Evolutionary conservation across 1,139 yeast genomes (phyloP), one percentile per base, ranked within the genome.

Genomic region (Candida buenavistaensis): DNA sequence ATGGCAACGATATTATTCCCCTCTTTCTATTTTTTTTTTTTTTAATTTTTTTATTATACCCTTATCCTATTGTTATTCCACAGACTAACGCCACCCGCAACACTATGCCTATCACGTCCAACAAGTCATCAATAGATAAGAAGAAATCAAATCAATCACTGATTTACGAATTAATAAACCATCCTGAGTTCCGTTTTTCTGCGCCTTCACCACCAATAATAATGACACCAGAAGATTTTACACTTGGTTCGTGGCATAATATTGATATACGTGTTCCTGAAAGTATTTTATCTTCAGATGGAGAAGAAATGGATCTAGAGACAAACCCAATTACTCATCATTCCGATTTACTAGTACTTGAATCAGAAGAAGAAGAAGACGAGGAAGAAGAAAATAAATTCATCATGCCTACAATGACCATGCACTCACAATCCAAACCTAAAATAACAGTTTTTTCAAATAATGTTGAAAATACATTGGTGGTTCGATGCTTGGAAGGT

Each of bases 241-340:
- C 24, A 6, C 13, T 22, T 22, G 24, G 24, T 22, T 22, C 24
- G 11, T 22, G 24, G 24, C 24, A 22, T 22, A 22, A 22, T n/a
- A 22, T 22, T n/a, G 24, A 22, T n/a, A 10, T 22, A n/a, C 24
- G 24, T 22, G 24, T 22, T 22, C 24, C 24, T 22, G 24, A 22
- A 22, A 22, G 24, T n/a, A 22, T 22, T n/a, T 22, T 22, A 22
- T 22, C 24, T 22, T 22, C 24, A 6, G 24, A 22, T 10, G 24
- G 24, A n/a, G 24, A 22, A 22, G 24, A 22, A n/a, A n/a, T 22
- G 12, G 24, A 22, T n/a, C 11, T 22, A n/a, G 24, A 22, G 11
- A 6, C 13, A n/a, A 22, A 9, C 11, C 12, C 12, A 6, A 22
- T n/a, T 9, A 22, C 11, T 3, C 5, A 12, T n/a, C 19, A 5